Conservation (phyloP, 257 asterid species). For the Scutellaria barbata region DNA sequence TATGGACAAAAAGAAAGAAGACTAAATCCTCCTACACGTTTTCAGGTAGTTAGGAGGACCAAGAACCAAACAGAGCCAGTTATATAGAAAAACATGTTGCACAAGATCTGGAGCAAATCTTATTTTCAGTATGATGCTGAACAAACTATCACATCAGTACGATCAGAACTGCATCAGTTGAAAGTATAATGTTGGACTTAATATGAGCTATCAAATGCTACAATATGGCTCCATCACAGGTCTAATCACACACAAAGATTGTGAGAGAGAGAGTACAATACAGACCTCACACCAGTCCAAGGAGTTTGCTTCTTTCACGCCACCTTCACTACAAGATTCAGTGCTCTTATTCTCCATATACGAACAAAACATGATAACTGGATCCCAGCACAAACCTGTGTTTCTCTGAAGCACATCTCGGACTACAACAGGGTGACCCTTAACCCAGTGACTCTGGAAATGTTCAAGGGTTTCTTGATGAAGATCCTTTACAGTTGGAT, state of each 20-base stretch:
- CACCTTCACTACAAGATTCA: conserved; percentile 48
- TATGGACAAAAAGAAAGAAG: neutral
- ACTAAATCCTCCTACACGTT: neutral
- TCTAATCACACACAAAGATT: neutral
- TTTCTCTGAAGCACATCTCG: conserved; percentile 62
- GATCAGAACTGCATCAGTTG: conserved; percentile 9
- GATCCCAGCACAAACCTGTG: conserved; percentile 80
- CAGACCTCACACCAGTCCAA: conserved; percentile 98
- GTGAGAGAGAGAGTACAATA: conserved; percentile 20
- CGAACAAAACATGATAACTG: conserved; percentile 70
- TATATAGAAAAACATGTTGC: conserved; percentile 18
- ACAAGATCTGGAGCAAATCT: neutral
- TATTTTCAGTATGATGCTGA: conserved; percentile 25
- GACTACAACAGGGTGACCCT: conserved; percentile 90
- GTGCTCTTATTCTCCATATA: conserved; percentile 75
- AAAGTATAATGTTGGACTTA: neutral
- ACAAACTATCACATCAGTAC: neutral
- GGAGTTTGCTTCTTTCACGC: conserved; percentile 47
- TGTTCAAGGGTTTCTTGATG: conserved; percentile 69
- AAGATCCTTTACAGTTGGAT: conserved; percentile 68
- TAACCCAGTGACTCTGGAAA: conserved; percentile 91
- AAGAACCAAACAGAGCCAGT: conserved; percentile 20
- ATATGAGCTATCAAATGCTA: conserved; percentile 19
- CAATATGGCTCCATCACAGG: conserved; percentile 26
- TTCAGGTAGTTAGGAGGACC: conserved; percentile 5